Percentiles rank a stretch among this genome's conserved stretches.
phyloP scores from a whole-genome alignment of 306 rosid species.

The Sesbania bispinosa region DNA sequence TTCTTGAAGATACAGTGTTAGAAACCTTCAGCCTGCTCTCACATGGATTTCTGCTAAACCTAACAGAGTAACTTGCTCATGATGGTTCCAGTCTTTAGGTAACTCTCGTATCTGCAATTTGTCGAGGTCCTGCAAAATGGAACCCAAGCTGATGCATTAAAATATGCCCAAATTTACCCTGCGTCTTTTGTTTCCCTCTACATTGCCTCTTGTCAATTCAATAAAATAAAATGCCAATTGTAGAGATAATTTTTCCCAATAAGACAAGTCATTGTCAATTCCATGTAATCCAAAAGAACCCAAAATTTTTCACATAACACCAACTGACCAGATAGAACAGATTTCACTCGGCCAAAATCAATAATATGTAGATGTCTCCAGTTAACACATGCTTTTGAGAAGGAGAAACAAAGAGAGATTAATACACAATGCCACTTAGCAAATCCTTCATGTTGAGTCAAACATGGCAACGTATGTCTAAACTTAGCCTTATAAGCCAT shows the following conservation, averaged over 20 bases:
- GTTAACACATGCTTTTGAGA: not conserved
- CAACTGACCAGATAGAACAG: not conserved
- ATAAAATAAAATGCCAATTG: not conserved
- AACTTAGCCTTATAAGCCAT: not conserved
- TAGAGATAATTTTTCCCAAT: not conserved
- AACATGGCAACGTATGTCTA: not conserved
- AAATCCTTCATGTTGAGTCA: not conserved
- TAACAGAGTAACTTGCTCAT: conserved; percentile 37
- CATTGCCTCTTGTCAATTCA: not conserved
- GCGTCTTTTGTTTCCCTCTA: not conserved
- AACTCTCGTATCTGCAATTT: conserved; percentile 46
- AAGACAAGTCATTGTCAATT: not conserved
- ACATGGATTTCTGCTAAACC: conserved; percentile 45
- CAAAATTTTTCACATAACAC: not conserved
- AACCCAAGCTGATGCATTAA: not conserved
- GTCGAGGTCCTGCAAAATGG: conserved; percentile 37
- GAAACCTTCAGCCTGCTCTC: conserved; percentile 51
- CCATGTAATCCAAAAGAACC: not conserved
- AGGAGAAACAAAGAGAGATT: not conserved
- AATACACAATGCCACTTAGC: not conserved
- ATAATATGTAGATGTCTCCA: not conserved
- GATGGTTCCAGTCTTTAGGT: conserved; percentile 40
- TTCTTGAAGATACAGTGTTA: conserved; percentile 41
- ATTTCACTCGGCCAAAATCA: not conserved
- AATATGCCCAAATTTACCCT: not conserved